Percentiles rank a stretch among this genome's conserved stretches.
phyloP scores from a whole-genome alignment of 495 filamentous ascomycete species.

The Zalerion maritima region DNA sequence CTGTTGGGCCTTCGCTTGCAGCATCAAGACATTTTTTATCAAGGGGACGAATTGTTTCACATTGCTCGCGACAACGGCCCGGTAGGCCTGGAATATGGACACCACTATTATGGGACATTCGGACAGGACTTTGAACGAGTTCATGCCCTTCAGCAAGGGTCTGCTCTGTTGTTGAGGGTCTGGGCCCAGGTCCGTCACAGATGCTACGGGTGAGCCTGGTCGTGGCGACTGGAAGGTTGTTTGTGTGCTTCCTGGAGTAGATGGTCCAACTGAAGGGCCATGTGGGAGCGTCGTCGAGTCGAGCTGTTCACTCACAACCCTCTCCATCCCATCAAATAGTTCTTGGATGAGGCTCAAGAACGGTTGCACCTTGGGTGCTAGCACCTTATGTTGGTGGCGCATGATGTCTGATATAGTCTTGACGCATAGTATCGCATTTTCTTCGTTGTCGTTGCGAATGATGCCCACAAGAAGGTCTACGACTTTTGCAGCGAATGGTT shows the following conservation, averaged over 20 bases:
- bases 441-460: slow-evolving; percentile 86
- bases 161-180: slow-evolving; percentile 67
- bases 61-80: slow-evolving; percentile 60
- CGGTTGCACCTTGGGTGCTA: slow-evolving; percentile 64
- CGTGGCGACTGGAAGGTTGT: slow-evolving; percentile 64
- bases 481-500: slow-evolving; percentile 72
- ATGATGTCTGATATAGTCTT: slow-evolving; percentile 96
- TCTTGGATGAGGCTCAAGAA: slow-evolving; percentile 89
- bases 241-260: slow-evolving; percentile 60
- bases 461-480: slow-evolving; percentile 81
- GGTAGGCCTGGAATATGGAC: slow-evolving; percentile 90
- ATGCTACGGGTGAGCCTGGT: slow-evolving; percentile 75
- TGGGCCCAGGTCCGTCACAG: slow-evolving; percentile 55
- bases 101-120: slow-evolving; percentile 99
- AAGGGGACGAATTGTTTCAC: slow-evolving; percentile 86
- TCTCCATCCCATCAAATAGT: slow-evolving; percentile 87
- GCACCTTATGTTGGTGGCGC: slow-evolving; percentile 75
- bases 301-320: slow-evolving; percentile 84
- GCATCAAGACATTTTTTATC: slow-evolving; percentile 76
- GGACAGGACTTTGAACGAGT: slow-evolving; percentile 95
- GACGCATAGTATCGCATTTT: slow-evolving; percentile 94
- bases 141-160: slow-evolving; percentile 77
- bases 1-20: slow-evolving; percentile 88
- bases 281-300: slow-evolving; percentile 47
- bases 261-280: slow-evolving; percentile 48